These are phyloP conservation scores for Fremontodendron californicum DNA, from an alignment of 345 rosid genomes.

Conservation along the genomic window DNA sequence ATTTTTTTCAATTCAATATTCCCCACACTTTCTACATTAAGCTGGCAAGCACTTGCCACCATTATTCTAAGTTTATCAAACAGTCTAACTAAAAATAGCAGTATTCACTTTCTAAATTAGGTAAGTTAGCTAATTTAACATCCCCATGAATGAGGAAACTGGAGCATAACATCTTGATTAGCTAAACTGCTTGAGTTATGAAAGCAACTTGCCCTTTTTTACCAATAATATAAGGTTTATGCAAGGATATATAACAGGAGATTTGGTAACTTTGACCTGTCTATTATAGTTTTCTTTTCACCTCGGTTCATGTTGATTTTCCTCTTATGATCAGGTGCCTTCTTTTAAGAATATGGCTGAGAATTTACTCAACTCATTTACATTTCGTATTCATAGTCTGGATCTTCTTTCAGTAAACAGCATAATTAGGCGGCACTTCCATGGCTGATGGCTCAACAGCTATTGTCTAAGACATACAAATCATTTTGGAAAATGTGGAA, in stretches of 20 bases:
- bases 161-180: slow-evolving; percentile 5
- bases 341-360: no score
- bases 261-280: not conserved
- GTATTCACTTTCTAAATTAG: slow-evolving; percentile 1
- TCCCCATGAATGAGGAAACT: not conserved
- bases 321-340: not conserved
- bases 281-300: not conserved
- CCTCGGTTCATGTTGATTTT: not conserved
- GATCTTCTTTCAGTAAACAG: no score
- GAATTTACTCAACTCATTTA: no score
- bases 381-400: no score
- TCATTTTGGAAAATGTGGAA: not conserved
- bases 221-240: not conserved
- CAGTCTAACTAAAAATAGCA: not conserved
- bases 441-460: no score
- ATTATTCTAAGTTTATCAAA: not conserved
- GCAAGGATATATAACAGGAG: not conserved
- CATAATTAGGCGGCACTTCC: no score
- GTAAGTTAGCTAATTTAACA: not conserved
- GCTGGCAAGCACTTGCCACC: slow-evolving; percentile 8
- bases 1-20: not conserved
- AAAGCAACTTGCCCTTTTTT: not conserved
- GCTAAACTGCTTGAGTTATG: not conserved
- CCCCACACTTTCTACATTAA: not conserved
- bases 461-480: no score